Evolutionary conservation across 805 yeast species (phyloP), one percentile per base, ranked within the genome.

Genomic region (Metschnikowia colocasiae): DNA sequence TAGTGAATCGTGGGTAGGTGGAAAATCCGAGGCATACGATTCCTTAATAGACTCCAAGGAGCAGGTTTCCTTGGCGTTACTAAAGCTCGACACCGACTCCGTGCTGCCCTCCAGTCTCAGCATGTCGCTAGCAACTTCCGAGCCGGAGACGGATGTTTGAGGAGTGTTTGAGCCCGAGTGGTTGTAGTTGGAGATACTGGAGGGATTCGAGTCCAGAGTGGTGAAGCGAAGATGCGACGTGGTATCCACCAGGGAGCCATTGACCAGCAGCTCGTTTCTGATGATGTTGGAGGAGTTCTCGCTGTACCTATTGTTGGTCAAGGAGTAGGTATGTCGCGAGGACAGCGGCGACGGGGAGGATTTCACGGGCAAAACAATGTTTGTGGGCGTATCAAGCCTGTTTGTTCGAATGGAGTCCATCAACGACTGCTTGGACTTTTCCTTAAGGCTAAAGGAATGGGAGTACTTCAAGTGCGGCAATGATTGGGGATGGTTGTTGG

Each of bases 101-200:
- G 45, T 31, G 32, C 43, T 50, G 41, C 40, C 47, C 39, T 42
- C 48, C 25, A 47, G 22, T 18, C 44, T 42, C 15, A 38, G 35
- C 20, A 34, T 46, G 22, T 54, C 58, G 22, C 37, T 36, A 3
- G 43, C 49, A 19, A 31, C 36, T 18, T 55, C 59, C 4, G 52
- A 46, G 16, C 52, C 54, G n/a, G 53, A 49, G 20, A 66, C 60
- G 2, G 68, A 62, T 1, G 71, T 65, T 15, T 63, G 63, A 2
- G 71, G 70, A 2, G 71, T 66, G 36, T 60, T 64, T 3, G 65
- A 55, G 20, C 55, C 48, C 8, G 65, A 56, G 20, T 62, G 51
- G 45, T 52, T 59, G 41, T 55, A 60, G 46, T 56, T 58, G n/a
- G 60, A 57, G 10, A 59, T 31, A 27, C 61, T 56, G 13, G 63